Conservation (phyloP, 179 eudicot species). For the Drosera spatulata region DNA sequence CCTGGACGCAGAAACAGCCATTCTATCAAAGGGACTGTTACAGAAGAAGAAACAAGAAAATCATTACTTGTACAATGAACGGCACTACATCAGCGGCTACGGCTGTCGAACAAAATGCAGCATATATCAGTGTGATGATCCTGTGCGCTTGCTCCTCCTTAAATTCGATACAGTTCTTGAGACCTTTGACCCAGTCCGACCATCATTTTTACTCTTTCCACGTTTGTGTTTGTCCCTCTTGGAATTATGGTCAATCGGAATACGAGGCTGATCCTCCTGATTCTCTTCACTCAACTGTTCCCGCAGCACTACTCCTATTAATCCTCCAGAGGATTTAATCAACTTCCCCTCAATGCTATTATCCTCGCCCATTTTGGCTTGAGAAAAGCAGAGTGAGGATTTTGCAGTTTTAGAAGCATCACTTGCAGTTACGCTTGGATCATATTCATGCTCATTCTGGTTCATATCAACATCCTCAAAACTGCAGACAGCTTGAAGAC, state of each 20-base stretch:
- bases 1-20: no score
- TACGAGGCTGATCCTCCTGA: conserved; percentile 9
- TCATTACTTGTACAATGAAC: no score
- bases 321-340: conserved; percentile 1
- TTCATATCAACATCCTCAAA: conserved; percentile 49
- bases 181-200: conserved; percentile 1
- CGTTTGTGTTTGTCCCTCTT: background rate
- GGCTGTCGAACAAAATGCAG: background rate
- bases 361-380: conserved; percentile 7
- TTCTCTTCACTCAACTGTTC: conserved; percentile 4
- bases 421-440: conserved; percentile 6
- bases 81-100: no score
- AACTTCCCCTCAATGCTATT: conserved; percentile 1
- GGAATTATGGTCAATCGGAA: conserved; percentile 5
- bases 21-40: no score
- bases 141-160: conserved; percentile 49
- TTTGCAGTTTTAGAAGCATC: background rate
- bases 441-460: conserved; percentile 9
- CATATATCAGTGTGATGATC: background rate
- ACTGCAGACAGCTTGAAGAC: conserved; percentile 62
- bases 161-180: conserved; percentile 52
- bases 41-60: no score
- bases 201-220: conserved; percentile 11
- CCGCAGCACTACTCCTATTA: background rate
- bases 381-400: background rate